Base-by-base conservation (phyloP, 768 basidiomycete genomes). In the Tricholoma matsutake region DNA sequence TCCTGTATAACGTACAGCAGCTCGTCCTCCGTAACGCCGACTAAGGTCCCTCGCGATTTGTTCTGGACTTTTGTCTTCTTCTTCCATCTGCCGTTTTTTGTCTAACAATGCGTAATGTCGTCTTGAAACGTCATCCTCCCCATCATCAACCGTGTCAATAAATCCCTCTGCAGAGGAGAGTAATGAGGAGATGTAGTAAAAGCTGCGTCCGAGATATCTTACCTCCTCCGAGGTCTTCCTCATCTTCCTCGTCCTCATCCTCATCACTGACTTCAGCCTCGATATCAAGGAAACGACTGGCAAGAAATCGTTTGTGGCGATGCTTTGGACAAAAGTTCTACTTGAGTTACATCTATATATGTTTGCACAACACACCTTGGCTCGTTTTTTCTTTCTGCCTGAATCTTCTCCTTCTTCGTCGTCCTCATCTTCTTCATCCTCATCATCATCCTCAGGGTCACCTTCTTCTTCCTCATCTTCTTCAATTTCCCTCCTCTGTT, bases 261-360 rank as follows among this genome's bases (percentile, higher is more conserved):
- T 98, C 97, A 31, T 97, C 95, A 66, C 94, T 94, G 18, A 96
- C 96, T 71, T 94, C 94, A 58, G 94, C 95, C 77, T 96, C 94
- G 59, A 96, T 83, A 85, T 98, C 97, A 66, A 98, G 80, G 87
- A 95, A 99, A 64, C 88, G 87, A 71, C 86, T 91, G 25, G 85
- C 82, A 16, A 81, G 78, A 57, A 77, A 75, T 54, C 84, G 84
- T 73, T 84, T 88, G 72, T 89, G 88, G 61, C 86, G 84, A 61
- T 83, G 86, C 86, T 87, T 61, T 54, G 35, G 45, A 20, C 28
- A 57, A 53, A 31, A 45, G 56, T 63, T 59, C 20, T 58, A 39
- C 63, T 62, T 16, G 59, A 57, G 47, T 54, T 18, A 3, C 31
- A 2, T 16, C n/a, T 3, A 35, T 32, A 60, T 29, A 10, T 43